A percentile compares a stretch with the other conserved stretches of the same genome.
Conservation (phyloP, 331 rosid species). For the Dryas integrifolia region DNA sequence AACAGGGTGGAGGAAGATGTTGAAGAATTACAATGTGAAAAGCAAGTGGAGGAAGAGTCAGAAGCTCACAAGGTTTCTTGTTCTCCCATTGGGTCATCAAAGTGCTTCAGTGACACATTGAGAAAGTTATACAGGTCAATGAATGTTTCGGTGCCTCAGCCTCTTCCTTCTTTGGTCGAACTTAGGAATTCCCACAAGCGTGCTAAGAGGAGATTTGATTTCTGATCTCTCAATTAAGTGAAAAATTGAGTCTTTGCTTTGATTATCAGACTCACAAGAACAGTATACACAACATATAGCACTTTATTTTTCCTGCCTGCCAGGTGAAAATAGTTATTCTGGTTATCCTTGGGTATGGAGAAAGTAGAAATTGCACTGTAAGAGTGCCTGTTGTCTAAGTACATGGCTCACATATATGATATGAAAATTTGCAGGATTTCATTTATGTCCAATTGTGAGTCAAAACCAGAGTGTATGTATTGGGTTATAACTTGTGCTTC, state of each 20-base stretch:
- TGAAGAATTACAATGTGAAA: slow-evolving; percentile 19
- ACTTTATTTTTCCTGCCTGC: background rate
- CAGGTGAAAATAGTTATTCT: background rate
- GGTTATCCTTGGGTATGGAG: background rate
- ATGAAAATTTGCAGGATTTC: background rate
- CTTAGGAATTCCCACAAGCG: slow-evolving; percentile 62
- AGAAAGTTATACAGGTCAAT: slow-evolving; percentile 61
- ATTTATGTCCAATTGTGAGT: background rate
- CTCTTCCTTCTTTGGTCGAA: slow-evolving; percentile 66
- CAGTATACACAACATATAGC: background rate
- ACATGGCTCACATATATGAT: background rate
- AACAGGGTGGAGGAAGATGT: slow-evolving; percentile 12
- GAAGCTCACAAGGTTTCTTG: slow-evolving; percentile 28
- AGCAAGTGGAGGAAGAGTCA: slow-evolving; percentile 33
- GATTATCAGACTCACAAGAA: background rate
- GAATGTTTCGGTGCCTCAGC: slow-evolving; percentile 69
- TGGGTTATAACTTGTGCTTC: background rate
- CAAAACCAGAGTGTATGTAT: background rate
- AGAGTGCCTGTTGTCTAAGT: background rate
- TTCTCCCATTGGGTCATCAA: slow-evolving; percentile 46
- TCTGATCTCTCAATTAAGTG: background rate
- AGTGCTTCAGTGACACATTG: slow-evolving; percentile 44
- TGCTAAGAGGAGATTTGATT: slow-evolving; percentile 41
- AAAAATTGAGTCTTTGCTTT: slow-evolving; percentile 18
- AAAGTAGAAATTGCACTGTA: background rate